Base-by-base conservation (phyloP, 306 rosid species). In the Ormosia semicastrata region DNA sequence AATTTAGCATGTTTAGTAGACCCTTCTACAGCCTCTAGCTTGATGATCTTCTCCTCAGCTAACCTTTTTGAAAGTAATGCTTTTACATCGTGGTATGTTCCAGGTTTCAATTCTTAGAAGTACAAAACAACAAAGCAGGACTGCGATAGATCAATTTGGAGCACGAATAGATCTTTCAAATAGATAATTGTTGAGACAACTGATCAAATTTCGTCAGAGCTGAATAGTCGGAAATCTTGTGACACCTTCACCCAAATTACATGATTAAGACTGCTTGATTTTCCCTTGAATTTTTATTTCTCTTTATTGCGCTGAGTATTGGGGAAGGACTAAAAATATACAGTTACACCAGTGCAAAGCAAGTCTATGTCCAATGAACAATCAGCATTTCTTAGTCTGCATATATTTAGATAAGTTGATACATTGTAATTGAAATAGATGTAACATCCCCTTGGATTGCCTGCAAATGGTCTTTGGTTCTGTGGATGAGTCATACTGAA, bases 41-140 rank as follows among this genome's bases (percentile, higher is more conserved):
- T 24, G 65, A 30, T 74, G 39, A 11, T 72, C 24, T n/a, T n/a
- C n/a, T 54, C 65, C 49, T 37, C 52, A 52, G 18, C 33, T 32
- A 32, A 36, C 53, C 30, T 43, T 69, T n/a, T 57, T 7, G 34
- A 56, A 41, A 75, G 13, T 59, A 40, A 75, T 39, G 40, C 15
- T 33, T 73, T 64, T 63, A 39, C 71, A 9, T 53, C 14, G 39
- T 59, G 37, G 52, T 40, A 34, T 72, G 43, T 49, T 75, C 24
- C 88, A 95, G 98, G 96, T 89, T 80, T 92, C 98, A 30, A 89
- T 93, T 74, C 92, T 93, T 43, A 84, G 96, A 85, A 88, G 96
- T 79, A 81, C 86, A 74, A 95, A 88, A 67, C 90, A 86, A 73
- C 90, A 85, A 79, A 84, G 87, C 67, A 73, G 37, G 80, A 83